A percentile compares a stretch with the other conserved stretches of the same genome.
Evolutionary conservation across 495 filamentous ascomycete genomes (phyloP).

Genomic region (Talaromyces liani): DNA sequence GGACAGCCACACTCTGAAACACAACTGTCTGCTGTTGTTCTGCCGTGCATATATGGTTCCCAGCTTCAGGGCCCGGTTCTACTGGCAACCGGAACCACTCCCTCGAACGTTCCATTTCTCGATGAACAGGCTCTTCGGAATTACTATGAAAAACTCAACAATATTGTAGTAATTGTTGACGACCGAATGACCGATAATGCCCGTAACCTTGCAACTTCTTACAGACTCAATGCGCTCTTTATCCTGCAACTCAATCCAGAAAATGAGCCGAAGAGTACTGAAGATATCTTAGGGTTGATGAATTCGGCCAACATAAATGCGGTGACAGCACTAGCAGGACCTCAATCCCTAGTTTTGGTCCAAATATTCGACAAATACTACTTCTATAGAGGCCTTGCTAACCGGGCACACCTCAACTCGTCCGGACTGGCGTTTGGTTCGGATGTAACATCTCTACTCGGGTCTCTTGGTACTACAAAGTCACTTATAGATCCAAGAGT

Average conservation of each 20-base stretch:
- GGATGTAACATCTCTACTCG: conserved; percentile 5
- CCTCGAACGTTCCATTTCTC: conserved; percentile 4
- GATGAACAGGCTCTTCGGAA: conserved; percentile 6
- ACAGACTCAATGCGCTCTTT: conserved; percentile 20
- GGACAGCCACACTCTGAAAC: not conserved
- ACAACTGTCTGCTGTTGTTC: not conserved
- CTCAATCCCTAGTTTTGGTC: conserved; percentile 7
- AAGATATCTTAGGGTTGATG: conserved; percentile 1
- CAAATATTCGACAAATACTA: conserved; percentile 6
- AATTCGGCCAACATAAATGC: conserved; percentile 8
- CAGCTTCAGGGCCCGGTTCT: conserved; percentile 7
- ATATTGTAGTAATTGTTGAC: conserved; percentile 15
- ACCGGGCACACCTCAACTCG: conserved; percentile 2
- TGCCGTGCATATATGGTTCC: conserved; percentile 6
- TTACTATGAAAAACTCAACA: conserved; percentile 8
- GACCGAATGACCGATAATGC: conserved; percentile 21
- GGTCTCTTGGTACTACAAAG: not conserved
- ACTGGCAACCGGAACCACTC: conserved; percentile 4
- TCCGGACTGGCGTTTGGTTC: conserved; percentile 6
- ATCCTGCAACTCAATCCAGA: conserved; percentile 17
- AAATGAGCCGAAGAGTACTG: not conserved
- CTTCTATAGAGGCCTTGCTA: conserved; percentile 7
- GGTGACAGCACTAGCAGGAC: conserved; percentile 8
- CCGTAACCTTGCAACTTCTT: conserved; percentile 15
- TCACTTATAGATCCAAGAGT: conserved; percentile 3